Evolutionary conservation across 768 basidiomycete genomes (phyloP), one percentile per base, ranked within the genome.

Genomic region (Hypholoma sublateritium): DNA sequence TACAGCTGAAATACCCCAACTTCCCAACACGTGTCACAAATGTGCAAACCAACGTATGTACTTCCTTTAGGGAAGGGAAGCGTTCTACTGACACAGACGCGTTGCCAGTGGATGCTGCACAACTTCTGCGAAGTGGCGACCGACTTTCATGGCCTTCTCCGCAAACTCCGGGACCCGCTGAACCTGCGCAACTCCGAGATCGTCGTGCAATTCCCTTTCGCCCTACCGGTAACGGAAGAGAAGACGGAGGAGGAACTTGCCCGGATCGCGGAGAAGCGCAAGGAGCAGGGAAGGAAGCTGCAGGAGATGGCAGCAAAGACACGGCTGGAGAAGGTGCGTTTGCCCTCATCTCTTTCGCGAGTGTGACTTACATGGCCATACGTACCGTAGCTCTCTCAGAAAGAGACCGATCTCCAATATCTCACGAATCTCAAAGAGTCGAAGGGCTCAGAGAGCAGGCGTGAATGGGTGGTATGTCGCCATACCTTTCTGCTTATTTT

Each of bases 1-100:
- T 95, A 41, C 95, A 98, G 67, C 82, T 98, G 35, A 99, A 98
- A 71, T 97, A 98, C 68, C 90, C 96, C 24, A 88, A 80, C 45
- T 98, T 98, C 69, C 91, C 93, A 5, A 90, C 89, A 1, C 86
- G 93, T 42, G 84, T 98, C 11, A 90, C 90, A 0, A 67, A 82
- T 14, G 67, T 77, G 0, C 96, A 98, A 64, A 84, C 93, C 4
- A 88, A 82, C 13, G 94, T 95, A 69, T 3, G 59, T n/a, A n/a
- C n/a, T 52, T 16, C 42, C 32, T 52, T 8, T 25, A 56, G 7
- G 34, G 28, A n/a, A 37, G 53, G 34, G 19, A 32, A 5, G 14
- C 34, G n/a, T 19, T 9, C 19, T 41, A 32, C 42, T 48, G 7
- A 46, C 58, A 6, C 41, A 12, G 46, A 35, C 9, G 35, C 36